Percentiles rank a stretch among this genome's conserved stretches.
These are phyloP conservation scores for Tuber melanosporum DNA, from an alignment of 495 filamentous ascomycete genomes.

Conservation along the genomic window DNA sequence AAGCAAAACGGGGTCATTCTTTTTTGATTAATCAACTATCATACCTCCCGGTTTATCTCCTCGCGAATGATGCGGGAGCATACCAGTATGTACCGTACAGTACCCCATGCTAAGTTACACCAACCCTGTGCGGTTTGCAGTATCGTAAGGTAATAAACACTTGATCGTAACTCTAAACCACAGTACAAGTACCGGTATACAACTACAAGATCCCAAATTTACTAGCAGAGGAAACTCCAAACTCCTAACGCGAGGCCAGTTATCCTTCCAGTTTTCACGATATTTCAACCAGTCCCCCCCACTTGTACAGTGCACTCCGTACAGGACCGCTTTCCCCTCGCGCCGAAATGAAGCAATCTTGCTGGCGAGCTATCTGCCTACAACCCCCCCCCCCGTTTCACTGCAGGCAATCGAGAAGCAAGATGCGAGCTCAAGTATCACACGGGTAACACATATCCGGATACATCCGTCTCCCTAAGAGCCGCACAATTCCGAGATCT, in stretches of 20 bases:
- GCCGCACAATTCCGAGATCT: background rate
- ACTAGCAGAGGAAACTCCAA: background rate
- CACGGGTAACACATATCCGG: background rate
- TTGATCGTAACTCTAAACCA: too few relatives aligned
- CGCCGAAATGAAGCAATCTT: background rate
- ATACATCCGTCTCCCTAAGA: background rate
- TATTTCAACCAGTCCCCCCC: background rate
- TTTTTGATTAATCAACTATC: background rate
- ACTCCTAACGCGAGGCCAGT: background rate
- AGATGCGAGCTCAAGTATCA: background rate
- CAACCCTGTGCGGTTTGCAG: too few relatives aligned
- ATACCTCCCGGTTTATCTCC: too few relatives aligned
- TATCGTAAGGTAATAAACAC: too few relatives aligned
- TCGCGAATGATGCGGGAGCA: too few relatives aligned
- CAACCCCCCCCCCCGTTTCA: background rate
- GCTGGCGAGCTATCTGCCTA: background rate
- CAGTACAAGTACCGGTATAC: background rate
- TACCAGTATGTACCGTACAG: too few relatives aligned
- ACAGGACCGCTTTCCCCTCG: background rate
- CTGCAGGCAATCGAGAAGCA: background rate
- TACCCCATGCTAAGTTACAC: too few relatives aligned
- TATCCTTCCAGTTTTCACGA: background rate
- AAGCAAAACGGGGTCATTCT: background rate
- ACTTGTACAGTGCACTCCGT: background rate
- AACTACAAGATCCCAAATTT: background rate